Evolutionary conservation across 345 rosid genomes (phyloP).

Genomic region (Salix caprea): DNA sequence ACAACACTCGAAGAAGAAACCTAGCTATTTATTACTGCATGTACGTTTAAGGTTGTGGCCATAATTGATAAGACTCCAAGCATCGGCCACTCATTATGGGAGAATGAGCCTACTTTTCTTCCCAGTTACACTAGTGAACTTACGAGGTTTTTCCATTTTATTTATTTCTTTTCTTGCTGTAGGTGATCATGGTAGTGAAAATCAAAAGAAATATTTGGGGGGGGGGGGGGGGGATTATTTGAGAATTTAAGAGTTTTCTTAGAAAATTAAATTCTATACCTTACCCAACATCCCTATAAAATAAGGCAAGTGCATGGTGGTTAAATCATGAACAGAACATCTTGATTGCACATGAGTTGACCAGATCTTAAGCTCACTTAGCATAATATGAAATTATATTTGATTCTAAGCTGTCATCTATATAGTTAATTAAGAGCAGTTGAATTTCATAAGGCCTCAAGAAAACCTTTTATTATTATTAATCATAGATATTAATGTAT

Average conservation of each 20-base stretch:
- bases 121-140: not conserved
- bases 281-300: not conserved
- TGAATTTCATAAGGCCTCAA: conserved; percentile 20
- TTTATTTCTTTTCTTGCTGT: no score
- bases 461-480: conserved; percentile 9
- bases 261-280: no score
- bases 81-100: not conserved
- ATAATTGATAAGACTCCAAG: no score
- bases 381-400: not conserved
- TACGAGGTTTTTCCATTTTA: not conserved
- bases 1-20: no score
- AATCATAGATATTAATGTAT: no score
- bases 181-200: not conserved
- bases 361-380: conserved; percentile 6
- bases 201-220: no score
- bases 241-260: no score
- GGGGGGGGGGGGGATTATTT: no score
- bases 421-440: conserved; percentile 15
- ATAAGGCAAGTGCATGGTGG: not conserved
- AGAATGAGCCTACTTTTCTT: not conserved
- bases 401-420: conserved; percentile 23
- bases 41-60: no score
- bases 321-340: not conserved
- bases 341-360: conserved; percentile 19
- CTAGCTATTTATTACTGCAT: no score